Base-by-base conservation (phyloP, 257 asterid genomes). In the Solanum corneliomulleri region DNA sequence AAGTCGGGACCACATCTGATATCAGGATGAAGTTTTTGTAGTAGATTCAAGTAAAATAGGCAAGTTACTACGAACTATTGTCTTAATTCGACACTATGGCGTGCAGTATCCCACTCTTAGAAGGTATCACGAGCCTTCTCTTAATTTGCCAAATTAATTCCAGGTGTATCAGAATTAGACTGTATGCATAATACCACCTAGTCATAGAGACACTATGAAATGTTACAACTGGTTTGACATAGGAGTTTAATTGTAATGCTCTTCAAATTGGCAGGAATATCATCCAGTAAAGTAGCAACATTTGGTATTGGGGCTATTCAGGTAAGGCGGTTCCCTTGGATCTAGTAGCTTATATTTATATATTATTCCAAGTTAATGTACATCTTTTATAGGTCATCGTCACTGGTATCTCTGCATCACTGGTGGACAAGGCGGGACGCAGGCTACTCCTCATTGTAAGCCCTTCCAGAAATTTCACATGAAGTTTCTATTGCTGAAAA, bases 361-460 rank as follows among this genome's bases (percentile, higher is more conserved):
- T 29, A 47, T 16, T 47, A 29, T 80, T 80, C 85, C 5, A 6
- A 29, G 25, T 47, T 80, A 29, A 47, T 66, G 8, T 18, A 56
- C 58, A 69, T 47, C 66, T 33, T 78, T 62, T 71, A 47, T 71
- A 95, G 99, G 98, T 93, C 70, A 39, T 96, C 88, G 97, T 90
- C 83, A 94, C 98, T 85, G 98, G 91, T 71, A 89, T 94, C 84
- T 88, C 98, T 4, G 86, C 96, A 76, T 85, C 91, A 68, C 82
- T 96, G 91, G 93, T 92, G 87, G 99, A 96, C 91, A 93, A 88
- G 90, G 93, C 95, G 0, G 99, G 99, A 68, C 97, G 99, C 66
- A 91, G 98, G 90, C 91, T 93, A 88, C 98, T 96, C 87, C 98
- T 95, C 83, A 89, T 93, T 11, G 98, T 96, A 89, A 16, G 96